Evolutionary conservation across 192 early-diverging fungal species (phyloP), one percentile per base, ranked within the genome.

Genomic region (Coemansia sp.): DNA sequence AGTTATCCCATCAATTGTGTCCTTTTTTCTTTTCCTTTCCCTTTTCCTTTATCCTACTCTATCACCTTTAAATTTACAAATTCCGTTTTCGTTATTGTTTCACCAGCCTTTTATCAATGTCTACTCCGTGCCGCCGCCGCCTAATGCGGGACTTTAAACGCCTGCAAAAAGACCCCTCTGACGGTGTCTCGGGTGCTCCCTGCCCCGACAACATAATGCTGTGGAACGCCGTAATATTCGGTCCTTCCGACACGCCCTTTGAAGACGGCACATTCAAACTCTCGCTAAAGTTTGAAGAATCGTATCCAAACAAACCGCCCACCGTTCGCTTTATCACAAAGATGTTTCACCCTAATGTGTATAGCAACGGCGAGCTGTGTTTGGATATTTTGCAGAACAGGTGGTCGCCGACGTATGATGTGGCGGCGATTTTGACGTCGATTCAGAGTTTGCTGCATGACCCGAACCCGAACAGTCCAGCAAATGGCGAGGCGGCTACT

Each of bases 181-280:
- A 88, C 19, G 84, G 91, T 32, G 88, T 93, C 53, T 88, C 89
- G 10, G 97, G 95, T 17, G 90, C 94, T 0, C 97, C 97, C 12
- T 93, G 91, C 71, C 85, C 92, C 1, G 95, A 98, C 85, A 98
- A 98, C 73, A 97, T 98, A 62, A 90, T 97, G 85, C 61, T 93
- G 47, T 97, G 97, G 97, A 98, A 99, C 70, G 97, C 96, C 12
- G 95, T 99, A n/a, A 99, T 99, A 73, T 99, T 99, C 82, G 97
- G 92, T 14, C 91, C 91, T 38, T 91, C 88, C 24, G 96, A 96
- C 38, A 99, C 97, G 22, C 94, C 97, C 4, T 99, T 99, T 74
- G 95, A 99, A 73, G 97, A 98, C 65, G 92, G 92, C 23, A 97
- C 95, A 0, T 99, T 99, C 83, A 97, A 97, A 66, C 79, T 99